These are phyloP conservation scores for Coemansia sp. DNA, from an alignment of 192 early-diverging fungal species.

Conservation along the genomic window DNA sequence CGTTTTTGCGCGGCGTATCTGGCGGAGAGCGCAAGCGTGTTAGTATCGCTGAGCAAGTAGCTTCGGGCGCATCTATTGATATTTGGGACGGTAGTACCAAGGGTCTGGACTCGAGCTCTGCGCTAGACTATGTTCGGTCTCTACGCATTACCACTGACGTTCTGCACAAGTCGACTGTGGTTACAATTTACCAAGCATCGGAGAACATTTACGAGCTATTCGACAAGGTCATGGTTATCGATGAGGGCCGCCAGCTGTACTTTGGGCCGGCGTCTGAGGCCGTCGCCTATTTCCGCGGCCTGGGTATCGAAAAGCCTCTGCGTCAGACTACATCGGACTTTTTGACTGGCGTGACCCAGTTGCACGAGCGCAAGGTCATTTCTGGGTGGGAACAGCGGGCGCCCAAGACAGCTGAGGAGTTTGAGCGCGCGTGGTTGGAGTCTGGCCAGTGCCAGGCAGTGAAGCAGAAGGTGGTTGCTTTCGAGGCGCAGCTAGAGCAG, in stretches of 20 bases:
- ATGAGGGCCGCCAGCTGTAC: conserved; percentile 59
- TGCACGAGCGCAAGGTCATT: conserved; percentile 59
- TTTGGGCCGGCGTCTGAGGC: conserved; percentile 58
- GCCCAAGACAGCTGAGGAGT: conserved; percentile 64
- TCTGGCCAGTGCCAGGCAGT: conserved; percentile 52
- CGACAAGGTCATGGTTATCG: conserved; percentile 59
- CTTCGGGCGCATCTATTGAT: conserved; percentile 62
- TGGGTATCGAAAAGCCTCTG: conserved; percentile 59
- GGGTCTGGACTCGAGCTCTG: conserved; percentile 80
- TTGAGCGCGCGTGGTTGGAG: conserved; percentile 60
- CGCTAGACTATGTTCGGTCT: conserved; percentile 77
- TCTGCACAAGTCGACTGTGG: conserved; percentile 64
- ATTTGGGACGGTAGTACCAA: conserved; percentile 74
- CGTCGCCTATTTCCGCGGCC: conserved; percentile 54
- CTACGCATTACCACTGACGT: conserved; percentile 76
- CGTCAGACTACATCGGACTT: conserved; percentile 68
- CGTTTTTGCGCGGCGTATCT: conserved; percentile 77
- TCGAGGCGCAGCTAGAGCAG: conserved; percentile 45
- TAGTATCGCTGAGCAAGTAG: conserved; percentile 78
- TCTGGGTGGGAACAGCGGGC: conserved; percentile 60
- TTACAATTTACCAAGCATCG: conserved; percentile 75
- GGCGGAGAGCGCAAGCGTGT: conserved; percentile 81
- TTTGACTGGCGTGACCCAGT: conserved; percentile 64
- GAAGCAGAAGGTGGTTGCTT: conserved; percentile 48
- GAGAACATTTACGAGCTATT: conserved; percentile 68